Base-by-base conservation (phyloP, 192 early-diverging fungal genomes). In the Coemansia pectinata region DNA sequence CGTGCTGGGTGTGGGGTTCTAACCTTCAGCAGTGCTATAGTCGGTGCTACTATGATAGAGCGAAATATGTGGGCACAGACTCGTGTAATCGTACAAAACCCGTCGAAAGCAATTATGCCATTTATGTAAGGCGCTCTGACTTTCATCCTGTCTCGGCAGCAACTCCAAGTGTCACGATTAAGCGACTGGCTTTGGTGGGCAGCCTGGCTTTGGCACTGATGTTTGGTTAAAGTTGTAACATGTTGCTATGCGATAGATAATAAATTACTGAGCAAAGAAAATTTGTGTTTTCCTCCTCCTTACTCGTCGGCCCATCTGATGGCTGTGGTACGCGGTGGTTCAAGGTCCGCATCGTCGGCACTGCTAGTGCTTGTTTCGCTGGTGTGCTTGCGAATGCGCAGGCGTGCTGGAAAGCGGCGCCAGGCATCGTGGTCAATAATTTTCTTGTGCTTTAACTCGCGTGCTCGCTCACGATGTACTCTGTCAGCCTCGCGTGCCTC, bases 1-100 rank as follows among this genome's bases (percentile, higher is more conserved):
- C 79, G 0, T 81, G 79, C 65, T 81, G 79, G 79, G 23, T 81
- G 8, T 81, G 79, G 79, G 61, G 76, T 40, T 58, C 19, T 21
- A 44, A 34, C 10, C 64, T 81, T 23, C 59, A 61, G 7, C 25
- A 60, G 59, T 76, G 74, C 29, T 27, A 68, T 14, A 33, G 44
- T 12, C 62, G 79, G 11, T 67, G 36, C 45, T 69, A 64, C 31
- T 76, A 76, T 39, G 15, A 69, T 2, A 19, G 19, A 1, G 40
- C 48, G n/a, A 44, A 31, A 1, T 76, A 71, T 42, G 23, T 44
- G 14, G 21, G 48, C 10, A 60, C 70, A 2, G 71, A 81, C 27
- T 50, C 9, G 27, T 81, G 74, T 36, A 19, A 42, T n/a, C 36
- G 79, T 10, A 81, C 71, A 8, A 11, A 25, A 11, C 73, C 73